Evolutionary conservation across 1,284 basidiomycete genomes (phyloP), one percentile per base, ranked within the genome.

Genomic region (Rhodotorula mucilaginosa): DNA sequence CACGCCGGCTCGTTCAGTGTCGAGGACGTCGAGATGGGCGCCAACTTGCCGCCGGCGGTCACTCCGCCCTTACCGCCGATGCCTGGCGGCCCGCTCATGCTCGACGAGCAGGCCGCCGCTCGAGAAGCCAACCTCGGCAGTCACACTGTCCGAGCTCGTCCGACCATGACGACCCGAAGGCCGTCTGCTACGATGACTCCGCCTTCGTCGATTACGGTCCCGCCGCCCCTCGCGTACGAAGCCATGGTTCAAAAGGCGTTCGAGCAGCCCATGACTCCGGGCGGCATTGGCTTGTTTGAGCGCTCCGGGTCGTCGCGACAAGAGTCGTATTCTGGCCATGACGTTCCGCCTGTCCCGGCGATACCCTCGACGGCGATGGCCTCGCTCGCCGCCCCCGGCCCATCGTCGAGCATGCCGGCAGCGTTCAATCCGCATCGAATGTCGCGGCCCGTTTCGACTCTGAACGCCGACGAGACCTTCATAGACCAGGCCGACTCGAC

Each of bases 1-100:
- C 91, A 96, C 80, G 93, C 91, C 2, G 93, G 93, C 10, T 96
- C 93, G 1, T 97, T 96, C 83, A 94, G 92, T 75, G 89, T 86
- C 49, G 90, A 92, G 79, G 93, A 97, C 80, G 90, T 97, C 1
- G 89, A 95, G 80, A 88, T 92, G 67, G 93, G 93, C 51, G 91
- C 89, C 81, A 84, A 87, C 66, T 82, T 96, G 74, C 90, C 91
- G 1, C 78, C 79, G 16, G 81, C 82, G 10, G 79, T 80, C 29
- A 34, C 66, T 39, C 59, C 70, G 16, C 70, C 70, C 7, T 59
- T 67, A 0, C 69, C 68, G 5, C 54, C 61, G 13, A 54, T 69
- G 12, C 74, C 61, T 8, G 61, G 67, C 46, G 59, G 60, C n/a
- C 56, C 64, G 12, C 51, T 67, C 7, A 46, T 58, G n/a, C 61